A percentile compares a stretch with the other conserved stretches of the same genome.
Conservation (phyloP, 192 early-diverging fungal species). For the Funneliformis mosseae region DNA sequence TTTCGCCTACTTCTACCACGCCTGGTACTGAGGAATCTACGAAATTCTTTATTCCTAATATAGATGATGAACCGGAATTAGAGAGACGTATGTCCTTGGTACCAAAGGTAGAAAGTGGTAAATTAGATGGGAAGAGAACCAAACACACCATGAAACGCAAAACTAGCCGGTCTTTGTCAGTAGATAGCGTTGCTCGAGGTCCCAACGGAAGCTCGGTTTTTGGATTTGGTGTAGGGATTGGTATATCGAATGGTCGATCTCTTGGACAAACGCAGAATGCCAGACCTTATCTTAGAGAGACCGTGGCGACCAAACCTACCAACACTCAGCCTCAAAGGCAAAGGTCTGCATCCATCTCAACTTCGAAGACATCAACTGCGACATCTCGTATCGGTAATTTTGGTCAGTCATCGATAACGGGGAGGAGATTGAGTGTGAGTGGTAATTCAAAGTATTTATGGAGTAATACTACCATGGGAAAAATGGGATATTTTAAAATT, state of each 20-base stretch:
- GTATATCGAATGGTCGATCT: conserved; percentile 1
- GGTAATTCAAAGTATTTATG: conserved; percentile 2
- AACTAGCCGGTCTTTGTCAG: conserved; percentile 21
- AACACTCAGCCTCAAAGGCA: not conserved
- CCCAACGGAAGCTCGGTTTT: not conserved
- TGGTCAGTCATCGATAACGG: not conserved
- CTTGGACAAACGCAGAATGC: conserved; percentile 1
- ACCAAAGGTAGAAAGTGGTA: not conserved
- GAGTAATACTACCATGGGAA: conserved; percentile 27
- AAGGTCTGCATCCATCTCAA: not conserved
- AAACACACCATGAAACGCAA: conserved; percentile 13
- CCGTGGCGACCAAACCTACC: not conserved
- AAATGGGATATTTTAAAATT: conserved; percentile 22
- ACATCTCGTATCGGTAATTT: not conserved
- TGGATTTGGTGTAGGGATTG: conserved; percentile 2
- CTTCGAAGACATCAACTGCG: not conserved
- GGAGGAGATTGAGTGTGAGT: not conserved
- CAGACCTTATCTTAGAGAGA: not conserved
- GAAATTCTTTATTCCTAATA: not conserved
- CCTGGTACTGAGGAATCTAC: not conserved
- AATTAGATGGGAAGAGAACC: conserved; percentile 3
- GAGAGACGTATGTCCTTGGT: not conserved
- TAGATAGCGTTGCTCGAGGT: conserved; percentile 21
- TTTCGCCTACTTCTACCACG: conserved; percentile 19
- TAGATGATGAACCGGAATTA: conserved; percentile 16